These are phyloP conservation scores for Aspergillus felis DNA, from an alignment of 2,329 filamentous ascomycete species.

Conservation along the genomic window DNA sequence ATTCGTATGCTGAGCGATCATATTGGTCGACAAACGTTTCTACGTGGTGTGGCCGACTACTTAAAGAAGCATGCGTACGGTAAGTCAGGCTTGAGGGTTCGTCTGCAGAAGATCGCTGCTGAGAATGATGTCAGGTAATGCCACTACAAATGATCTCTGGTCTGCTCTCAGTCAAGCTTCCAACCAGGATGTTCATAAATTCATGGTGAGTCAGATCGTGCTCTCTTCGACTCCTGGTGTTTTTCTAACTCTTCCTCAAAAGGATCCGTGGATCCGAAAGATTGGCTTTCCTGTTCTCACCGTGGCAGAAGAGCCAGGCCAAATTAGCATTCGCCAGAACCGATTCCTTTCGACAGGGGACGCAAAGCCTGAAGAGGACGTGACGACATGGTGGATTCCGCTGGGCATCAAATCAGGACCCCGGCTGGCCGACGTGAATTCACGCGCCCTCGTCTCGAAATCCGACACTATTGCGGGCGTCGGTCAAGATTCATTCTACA, in stretches of 20 bases:
- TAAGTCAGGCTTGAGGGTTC: conserved; percentile 27
- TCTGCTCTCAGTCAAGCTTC: conserved; percentile 81
- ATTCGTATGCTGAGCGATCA: conserved; percentile 95
- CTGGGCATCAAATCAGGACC: conserved; percentile 76
- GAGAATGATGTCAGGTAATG: conserved; percentile 52
- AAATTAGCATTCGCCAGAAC: conserved; percentile 77
- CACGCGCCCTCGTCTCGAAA: conserved; percentile 69
- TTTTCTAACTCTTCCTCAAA: conserved; percentile 9
- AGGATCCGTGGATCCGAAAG: conserved; percentile 85
- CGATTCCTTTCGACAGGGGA: conserved; percentile 91
- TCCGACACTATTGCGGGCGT: conserved; percentile 64
- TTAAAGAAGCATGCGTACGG: conserved; percentile 83
- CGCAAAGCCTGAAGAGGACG: conserved; percentile 83
- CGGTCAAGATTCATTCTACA: conserved; percentile 80
- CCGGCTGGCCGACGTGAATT: conserved; percentile 58
- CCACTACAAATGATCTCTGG: conserved; percentile 90
- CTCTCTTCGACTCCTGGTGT: background rate
- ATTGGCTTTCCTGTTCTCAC: conserved; percentile 92
- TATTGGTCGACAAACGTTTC: conserved; percentile 80
- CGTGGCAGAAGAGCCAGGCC: conserved; percentile 75
- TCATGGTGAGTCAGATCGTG: conserved; percentile 61
- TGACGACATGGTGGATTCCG: conserved; percentile 94
- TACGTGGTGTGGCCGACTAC: conserved; percentile 86
- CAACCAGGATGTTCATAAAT: conserved; percentile 74
- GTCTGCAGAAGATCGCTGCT: background rate